phyloP scores from a whole-genome alignment of 192 early-diverging fungal genomes.

The Oehlia diaphana region DNA sequence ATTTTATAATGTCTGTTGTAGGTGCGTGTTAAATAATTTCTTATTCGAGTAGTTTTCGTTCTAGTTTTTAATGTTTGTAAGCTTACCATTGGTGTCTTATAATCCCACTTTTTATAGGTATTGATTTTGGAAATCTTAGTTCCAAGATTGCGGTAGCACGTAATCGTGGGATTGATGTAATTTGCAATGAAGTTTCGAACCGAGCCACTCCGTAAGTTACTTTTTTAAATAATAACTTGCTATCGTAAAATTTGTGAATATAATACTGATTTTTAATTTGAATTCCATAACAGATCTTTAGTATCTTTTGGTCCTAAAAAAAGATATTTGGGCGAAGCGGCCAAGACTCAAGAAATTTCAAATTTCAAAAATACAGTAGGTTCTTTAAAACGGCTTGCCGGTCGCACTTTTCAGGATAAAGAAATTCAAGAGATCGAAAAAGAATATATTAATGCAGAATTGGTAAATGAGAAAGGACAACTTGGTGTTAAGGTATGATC shows the following conservation, averaged over 20 bases:
- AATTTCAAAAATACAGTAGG: slow-evolving; percentile 97
- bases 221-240: not conserved
- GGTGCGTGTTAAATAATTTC: not conserved
- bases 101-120: slow-evolving; percentile 57
- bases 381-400: slow-evolving; percentile 88
- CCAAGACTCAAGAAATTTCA: slow-evolving; percentile 92
- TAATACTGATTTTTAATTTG: not conserved
- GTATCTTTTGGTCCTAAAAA: slow-evolving; percentile 95
- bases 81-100: not conserved
- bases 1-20: slow-evolving; percentile 1
- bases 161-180: slow-evolving; percentile 98
- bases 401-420: slow-evolving; percentile 82
- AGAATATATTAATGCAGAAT: slow-evolving; percentile 77
- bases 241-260: not conserved
- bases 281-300: slow-evolving; percentile 60
- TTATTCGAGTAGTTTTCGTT: not conserved
- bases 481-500: slow-evolving; percentile 68
- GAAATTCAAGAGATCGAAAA: slow-evolving; percentile 84
- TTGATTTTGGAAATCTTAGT: slow-evolving; percentile 97
- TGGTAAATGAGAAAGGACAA: slow-evolving; percentile 82
- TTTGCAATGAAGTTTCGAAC: slow-evolving; percentile 96
- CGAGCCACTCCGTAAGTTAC: slow-evolving; percentile 86
- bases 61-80: not conserved
- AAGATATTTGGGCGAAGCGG: slow-evolving; percentile 92
- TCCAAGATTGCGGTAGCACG: slow-evolving; percentile 95